Evolutionary conservation across 345 rosid species (phyloP), one percentile per base, ranked within the genome.

Genomic region (Camelina laxa): DNA sequence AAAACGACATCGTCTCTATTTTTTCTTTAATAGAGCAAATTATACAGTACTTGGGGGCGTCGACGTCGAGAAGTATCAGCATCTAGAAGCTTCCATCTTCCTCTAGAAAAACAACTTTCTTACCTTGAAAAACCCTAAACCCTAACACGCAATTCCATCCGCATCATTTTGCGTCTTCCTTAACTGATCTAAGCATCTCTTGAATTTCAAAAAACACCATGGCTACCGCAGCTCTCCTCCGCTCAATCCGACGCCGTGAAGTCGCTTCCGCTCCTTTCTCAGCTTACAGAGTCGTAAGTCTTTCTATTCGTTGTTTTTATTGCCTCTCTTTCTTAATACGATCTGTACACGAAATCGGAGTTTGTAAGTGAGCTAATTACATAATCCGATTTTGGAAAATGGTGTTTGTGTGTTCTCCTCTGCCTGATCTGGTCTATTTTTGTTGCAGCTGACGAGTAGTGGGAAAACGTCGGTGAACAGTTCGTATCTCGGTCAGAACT

Each of bases 241-340:
- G 97, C 24, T 81, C 91, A 5, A 9, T 93, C 9, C 82, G 96
- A 17, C 92, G 96, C 51, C 92, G 96, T 12, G 91, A 90, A 8
- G 74, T 86, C 27, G 86, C 85, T 8, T 74, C 87, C 14, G 69
- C 88, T 10, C 80, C 97, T 11, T 64, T 85, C 11, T 80, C 93
- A 4, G 92, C 92, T 38, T 87, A 75, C 80, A 87, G 71, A 89
- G 83, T 71, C 60, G 97, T 94, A 79, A 3, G 93, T 77, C 31
- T 44, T 15, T 21, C 41, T 33, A 24, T 50, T n/a, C 42, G 9
- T 8, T 22, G 24, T 1, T 56, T 21, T 9, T 31, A n/a, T 7
- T 57, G n/a, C 0, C 30, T 27, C 30, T 27, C 63, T 11, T 12
- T 62, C 17, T 38, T 33, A 19, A 55, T 36, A 6, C 10, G 74